These are phyloP conservation scores for Fusarium graminum DNA, from an alignment of 2,329 filamentous ascomycete species.

Conservation along the genomic window DNA sequence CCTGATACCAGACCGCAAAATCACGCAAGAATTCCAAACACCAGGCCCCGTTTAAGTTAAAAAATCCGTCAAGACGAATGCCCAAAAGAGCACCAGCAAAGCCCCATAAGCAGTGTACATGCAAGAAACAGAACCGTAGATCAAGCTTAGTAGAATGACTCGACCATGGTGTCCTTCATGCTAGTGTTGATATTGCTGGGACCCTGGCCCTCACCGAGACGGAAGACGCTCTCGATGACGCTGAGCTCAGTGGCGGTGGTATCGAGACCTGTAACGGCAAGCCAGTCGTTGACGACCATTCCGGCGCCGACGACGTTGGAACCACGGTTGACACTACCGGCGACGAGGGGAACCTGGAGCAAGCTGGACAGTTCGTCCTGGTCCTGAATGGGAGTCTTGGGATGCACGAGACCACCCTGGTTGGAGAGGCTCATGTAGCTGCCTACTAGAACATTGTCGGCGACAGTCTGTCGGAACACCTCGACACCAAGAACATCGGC, in stretches of 20 bases:
- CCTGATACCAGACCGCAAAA: slow-evolving; percentile 33
- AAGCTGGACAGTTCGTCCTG: slow-evolving; percentile 96
- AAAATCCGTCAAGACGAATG: slow-evolving; percentile 20
- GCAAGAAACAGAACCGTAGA: slow-evolving; percentile 20
- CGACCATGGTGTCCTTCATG: slow-evolving; percentile 98
- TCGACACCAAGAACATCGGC: slow-evolving; percentile 92
- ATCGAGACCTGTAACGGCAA: slow-evolving; percentile 92
- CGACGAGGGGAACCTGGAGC: slow-evolving; percentile 95
- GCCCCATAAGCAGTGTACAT: slow-evolving; percentile 19
- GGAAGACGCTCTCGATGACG: slow-evolving; percentile 96
- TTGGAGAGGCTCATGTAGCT: slow-evolving; percentile 98
- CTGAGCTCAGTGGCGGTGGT: slow-evolving; percentile 98
- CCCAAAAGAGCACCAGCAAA: slow-evolving; percentile 34
- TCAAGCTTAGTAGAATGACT: slow-evolving; percentile 88
- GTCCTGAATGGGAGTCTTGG: slow-evolving; percentile 96
- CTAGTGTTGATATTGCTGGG: slow-evolving; percentile 82
- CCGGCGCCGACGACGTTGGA: slow-evolving; percentile 91
- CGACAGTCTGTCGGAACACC: slow-evolving; percentile 93
- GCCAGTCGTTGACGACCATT: slow-evolving; percentile 80
- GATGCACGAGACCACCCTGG: slow-evolving; percentile 95
- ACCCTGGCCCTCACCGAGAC: slow-evolving; percentile 86
- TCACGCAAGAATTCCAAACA: slow-evolving; percentile 40
- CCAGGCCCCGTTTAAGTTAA: slow-evolving; percentile 41
- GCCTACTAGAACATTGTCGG: slow-evolving; percentile 95
- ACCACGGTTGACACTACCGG: slow-evolving; percentile 92